phyloP scores from a whole-genome alignment of 2,329 filamentous ascomycete species.

The Fusarium gaditjirri region DNA sequence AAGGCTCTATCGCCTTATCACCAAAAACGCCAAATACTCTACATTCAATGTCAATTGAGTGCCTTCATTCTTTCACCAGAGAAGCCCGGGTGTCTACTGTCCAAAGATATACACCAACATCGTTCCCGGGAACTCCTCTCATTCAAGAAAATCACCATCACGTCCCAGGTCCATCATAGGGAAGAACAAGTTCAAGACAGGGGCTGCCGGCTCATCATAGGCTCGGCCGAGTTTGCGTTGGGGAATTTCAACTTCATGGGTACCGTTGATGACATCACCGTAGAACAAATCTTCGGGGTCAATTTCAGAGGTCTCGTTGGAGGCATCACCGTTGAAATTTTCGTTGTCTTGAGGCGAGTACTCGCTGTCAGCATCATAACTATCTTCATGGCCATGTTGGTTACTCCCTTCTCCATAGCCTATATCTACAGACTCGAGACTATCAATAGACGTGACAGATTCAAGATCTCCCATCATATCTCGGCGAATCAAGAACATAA shows the following conservation, averaged over 20 bases:
- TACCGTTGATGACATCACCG: neutral
- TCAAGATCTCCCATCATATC: neutral
- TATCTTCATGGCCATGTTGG: neutral
- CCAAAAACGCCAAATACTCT: neutral
- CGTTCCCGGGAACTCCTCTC: neutral
- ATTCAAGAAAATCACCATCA: slow-evolving; percentile 6
- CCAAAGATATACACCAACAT: too few relatives aligned
- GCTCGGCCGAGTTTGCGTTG: neutral
- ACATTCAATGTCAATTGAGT: neutral
- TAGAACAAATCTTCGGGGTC: slow-evolving; percentile 10
- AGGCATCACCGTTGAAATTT: neutral
- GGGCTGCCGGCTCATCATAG: neutral
- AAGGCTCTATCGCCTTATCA: neutral
- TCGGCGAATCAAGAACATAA: neutral
- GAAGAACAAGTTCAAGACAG: slow-evolving; percentile 1
- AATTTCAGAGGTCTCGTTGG: neutral
- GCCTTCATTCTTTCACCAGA: neutral
- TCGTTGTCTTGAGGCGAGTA: neutral
- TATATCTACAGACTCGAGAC: neutral
- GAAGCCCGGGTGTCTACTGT: neutral
- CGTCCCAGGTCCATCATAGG: neutral
- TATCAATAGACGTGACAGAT: neutral
- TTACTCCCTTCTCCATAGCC: neutral
- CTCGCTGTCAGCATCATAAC: neutral
- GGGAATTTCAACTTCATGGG: too few relatives aligned